A percentile compares a stretch with the other conserved stretches of the same genome.
phyloP scores from a whole-genome alignment of 2,329 filamentous ascomycete species.

The Clonostachys sp. region DNA sequence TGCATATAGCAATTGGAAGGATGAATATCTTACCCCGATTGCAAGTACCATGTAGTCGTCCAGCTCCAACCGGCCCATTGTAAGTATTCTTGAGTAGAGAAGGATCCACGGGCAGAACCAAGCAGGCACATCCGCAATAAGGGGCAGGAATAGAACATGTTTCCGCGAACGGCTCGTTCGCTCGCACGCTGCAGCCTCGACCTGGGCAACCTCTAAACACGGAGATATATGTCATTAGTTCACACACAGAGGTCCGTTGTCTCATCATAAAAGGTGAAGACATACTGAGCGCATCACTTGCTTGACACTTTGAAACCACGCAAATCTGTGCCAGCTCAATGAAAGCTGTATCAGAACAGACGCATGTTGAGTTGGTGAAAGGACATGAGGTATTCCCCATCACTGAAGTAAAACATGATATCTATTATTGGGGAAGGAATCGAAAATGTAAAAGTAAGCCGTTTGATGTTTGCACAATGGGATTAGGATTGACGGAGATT shows the following conservation, averaged over 20 bases:
- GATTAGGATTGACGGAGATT: no score
- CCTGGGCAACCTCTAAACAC: slow-evolving; percentile 6
- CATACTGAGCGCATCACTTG: slow-evolving; percentile 17
- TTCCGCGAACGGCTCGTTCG: slow-evolving; percentile 19
- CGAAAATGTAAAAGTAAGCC: no score
- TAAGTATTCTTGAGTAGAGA: slow-evolving; percentile 26
- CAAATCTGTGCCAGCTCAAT: slow-evolving; percentile 11
- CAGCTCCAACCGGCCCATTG: slow-evolving; percentile 17
- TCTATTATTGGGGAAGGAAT: no score
- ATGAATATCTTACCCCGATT: slow-evolving; percentile 5
- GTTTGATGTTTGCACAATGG: no score
- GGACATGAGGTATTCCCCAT: not conserved
- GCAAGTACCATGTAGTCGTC: slow-evolving; percentile 33
- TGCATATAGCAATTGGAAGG: no score
- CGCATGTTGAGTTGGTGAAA: slow-evolving; percentile 13
- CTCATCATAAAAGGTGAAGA: not conserved
- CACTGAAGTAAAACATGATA: no score
- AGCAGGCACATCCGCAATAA: slow-evolving; percentile 27
- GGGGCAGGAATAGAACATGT: slow-evolving; percentile 19
- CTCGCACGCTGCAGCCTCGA: slow-evolving; percentile 23
- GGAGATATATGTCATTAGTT: no score
- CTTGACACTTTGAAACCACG: slow-evolving; percentile 13
- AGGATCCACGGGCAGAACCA: slow-evolving; percentile 24
- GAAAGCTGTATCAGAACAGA: slow-evolving; percentile 16
- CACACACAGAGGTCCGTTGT: no score